These are phyloP conservation scores for Ophiostoma sp. DNA, from an alignment of 2,329 filamentous ascomycete genomes.

Conservation along the genomic window DNA sequence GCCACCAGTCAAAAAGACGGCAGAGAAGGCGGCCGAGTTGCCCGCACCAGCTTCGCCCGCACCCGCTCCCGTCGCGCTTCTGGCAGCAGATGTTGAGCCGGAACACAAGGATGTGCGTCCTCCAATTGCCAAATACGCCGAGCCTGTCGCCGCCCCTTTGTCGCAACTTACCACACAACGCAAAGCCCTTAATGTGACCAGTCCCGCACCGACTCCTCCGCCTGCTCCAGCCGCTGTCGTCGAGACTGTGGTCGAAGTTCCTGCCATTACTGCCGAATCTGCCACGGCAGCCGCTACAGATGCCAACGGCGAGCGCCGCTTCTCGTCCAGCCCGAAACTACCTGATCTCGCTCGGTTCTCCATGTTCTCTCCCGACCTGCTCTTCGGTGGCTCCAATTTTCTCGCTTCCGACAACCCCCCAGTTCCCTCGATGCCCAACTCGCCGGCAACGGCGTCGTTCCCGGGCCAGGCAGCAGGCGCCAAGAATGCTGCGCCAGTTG, in stretches of 20 bases:
- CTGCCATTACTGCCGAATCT: neutral
- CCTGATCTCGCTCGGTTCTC: conserved; percentile 56
- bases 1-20: neutral
- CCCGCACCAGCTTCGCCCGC: neutral
- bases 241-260: neutral
- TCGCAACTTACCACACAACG: neutral
- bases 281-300: neutral
- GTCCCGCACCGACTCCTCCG: neutral
- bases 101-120: no score
- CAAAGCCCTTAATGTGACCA: neutral
- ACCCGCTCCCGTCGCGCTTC: neutral
- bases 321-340: conserved; percentile 52
- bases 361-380: conserved; percentile 55
- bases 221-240: neutral
- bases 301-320: conserved; percentile 29
- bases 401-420: conserved; percentile 29
- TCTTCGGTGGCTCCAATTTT: conserved; percentile 36
- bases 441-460: neutral
- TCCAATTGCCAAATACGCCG: neutral
- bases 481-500: neutral
- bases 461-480: neutral
- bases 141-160: neutral
- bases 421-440: conserved; percentile 26
- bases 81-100: neutral
- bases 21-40: conserved; percentile 5